Base-by-base conservation (phyloP, 306 rosid genomes). In the Mimosa bimucronata region DNA sequence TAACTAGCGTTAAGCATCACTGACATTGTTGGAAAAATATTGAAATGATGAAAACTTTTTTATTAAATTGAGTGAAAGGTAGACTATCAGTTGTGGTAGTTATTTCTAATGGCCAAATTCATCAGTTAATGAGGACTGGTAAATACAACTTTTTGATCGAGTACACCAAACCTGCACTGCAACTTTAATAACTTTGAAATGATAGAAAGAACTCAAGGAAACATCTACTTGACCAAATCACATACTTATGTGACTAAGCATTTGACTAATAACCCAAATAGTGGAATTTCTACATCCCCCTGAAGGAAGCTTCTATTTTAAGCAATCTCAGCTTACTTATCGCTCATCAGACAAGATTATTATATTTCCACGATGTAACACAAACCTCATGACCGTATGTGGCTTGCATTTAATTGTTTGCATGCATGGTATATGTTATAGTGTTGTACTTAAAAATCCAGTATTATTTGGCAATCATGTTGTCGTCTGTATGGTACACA, bases 401-500 rank as follows among this genome's bases (percentile, higher is more conserved):
- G 25, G 65, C 16, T 25, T 25, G 62, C 65, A 25, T 58, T 1
- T 64, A 11, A 28, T 41, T 68, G 13, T 52, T 60, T 16, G 23
- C 71, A 41, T 58, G 37, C 76, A 62, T 45, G 38, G 6, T 64
- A 9, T 30, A 14, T 23, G 5, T 60, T 42, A 9, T 6, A 2
- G 42, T 7, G 48, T 44, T 12, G 37, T 57, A 14, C 3, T 7
- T 9, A 52, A 45, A 52, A 67, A 5, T 5, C 5, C 11, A 7
- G 65, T 42, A 41, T 55, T 19, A 61, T 29, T 61, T 72, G 45
- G 60, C 78, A 64, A 65, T 23, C 75, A 37, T 74, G 30, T 38
- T 79, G 38, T 8, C 50, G 73, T 73, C 40, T 66, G 34, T 55
- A 41, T 14, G 23, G 40, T 4, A 13, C 8, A 0, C 16, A 4